These are phyloP conservation scores for Botrytis porri DNA, from an alignment of 2,329 filamentous ascomycete genomes.

Conservation along the genomic window DNA sequence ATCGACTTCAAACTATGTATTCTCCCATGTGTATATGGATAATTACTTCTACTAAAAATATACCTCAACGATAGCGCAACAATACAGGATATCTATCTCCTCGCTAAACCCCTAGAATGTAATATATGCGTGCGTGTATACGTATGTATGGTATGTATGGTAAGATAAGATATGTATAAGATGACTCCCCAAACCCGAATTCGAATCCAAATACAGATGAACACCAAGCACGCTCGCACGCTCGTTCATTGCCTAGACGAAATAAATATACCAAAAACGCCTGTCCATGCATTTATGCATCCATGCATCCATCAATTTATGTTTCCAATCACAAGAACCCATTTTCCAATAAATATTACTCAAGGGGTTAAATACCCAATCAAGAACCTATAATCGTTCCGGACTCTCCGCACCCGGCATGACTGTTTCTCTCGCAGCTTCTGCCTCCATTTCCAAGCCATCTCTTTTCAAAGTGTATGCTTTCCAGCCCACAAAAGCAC, in stretches of 20 bases:
- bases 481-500: constrained; percentile 57
- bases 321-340: background rate
- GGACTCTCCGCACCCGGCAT: constrained; percentile 36
- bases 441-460: constrained; percentile 44
- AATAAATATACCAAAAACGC: background rate
- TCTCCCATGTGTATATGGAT: background rate
- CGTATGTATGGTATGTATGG: too few species aligned
- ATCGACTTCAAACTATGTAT: background rate
- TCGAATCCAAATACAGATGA: background rate
- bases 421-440: constrained; percentile 40
- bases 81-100: background rate
- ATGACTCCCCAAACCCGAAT: background rate
- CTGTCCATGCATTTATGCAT: background rate
- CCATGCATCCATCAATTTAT: background rate
- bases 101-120: background rate
- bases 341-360: background rate
- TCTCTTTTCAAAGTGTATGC: constrained; percentile 42
- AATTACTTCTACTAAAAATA: background rate
- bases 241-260: background rate
- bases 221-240: background rate
- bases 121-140: background rate
- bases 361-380: background rate
- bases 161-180: background rate
- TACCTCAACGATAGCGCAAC: background rate
- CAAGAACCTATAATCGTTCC: constrained; percentile 25